These are phyloP conservation scores for Holtermannia corniformis DNA, from an alignment of 768 basidiomycete species.

Conservation along the genomic window DNA sequence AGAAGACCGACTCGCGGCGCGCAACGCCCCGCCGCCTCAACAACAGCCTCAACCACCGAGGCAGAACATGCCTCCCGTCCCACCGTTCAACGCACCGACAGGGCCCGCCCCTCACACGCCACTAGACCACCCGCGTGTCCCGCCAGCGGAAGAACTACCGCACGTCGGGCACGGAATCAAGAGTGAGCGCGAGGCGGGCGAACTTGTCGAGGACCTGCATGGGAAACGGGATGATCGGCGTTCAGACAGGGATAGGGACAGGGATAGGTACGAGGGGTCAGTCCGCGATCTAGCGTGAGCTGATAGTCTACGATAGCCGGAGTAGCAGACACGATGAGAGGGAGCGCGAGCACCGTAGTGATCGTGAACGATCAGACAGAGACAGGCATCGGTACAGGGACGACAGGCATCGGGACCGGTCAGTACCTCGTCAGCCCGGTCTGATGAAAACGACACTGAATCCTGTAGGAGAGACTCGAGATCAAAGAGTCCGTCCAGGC, in stretches of 20 bases:
- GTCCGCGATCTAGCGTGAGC: background rate
- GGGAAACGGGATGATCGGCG: too few relatives aligned
- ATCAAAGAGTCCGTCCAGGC: too few relatives aligned
- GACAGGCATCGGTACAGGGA: constrained; percentile 51
- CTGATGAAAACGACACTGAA: too few relatives aligned
- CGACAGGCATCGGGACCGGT: constrained; percentile 11
- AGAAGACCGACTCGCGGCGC: constrained; percentile 61
- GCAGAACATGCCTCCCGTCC: constrained; percentile 3
- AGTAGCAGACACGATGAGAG: background rate
- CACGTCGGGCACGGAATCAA: constrained; percentile 42
- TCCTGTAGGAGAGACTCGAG: too few relatives aligned
- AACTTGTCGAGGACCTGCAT: constrained; percentile 34
- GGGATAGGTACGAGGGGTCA: constrained; percentile 13
- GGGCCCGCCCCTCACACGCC: constrained; percentile 26
- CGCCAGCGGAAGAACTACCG: constrained; percentile 35
- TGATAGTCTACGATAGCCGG: background rate
- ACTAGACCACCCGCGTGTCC: constrained; percentile 33
- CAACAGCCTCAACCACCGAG: too few relatives aligned
- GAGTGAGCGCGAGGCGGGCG: constrained; percentile 34
- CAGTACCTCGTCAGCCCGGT: too few relatives aligned
- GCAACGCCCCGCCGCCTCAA: constrained; percentile 48
- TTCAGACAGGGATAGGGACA: constrained; percentile 22
- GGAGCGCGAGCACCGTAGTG: constrained; percentile 44
- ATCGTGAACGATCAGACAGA: constrained; percentile 54
- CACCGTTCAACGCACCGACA: constrained; percentile 6